These are phyloP conservation scores for Hymenoscyphus fraxineus DNA, from an alignment of 2,329 filamentous ascomycete species.

Conservation along the genomic window DNA sequence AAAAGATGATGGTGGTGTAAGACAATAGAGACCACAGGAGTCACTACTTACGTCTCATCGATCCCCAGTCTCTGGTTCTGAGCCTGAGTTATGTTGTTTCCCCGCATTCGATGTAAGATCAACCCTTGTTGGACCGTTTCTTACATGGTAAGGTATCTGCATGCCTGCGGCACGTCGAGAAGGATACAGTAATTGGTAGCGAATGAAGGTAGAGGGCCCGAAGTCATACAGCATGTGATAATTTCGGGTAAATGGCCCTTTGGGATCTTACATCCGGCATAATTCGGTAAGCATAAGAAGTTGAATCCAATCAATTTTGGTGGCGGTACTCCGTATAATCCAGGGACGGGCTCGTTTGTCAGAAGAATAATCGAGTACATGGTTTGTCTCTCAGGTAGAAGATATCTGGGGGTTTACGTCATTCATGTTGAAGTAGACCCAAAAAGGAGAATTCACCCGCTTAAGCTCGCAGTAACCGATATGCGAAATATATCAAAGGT, in stretches of 20 bases:
- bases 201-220: not conserved
- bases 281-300: not conserved
- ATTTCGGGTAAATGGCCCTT: not conserved
- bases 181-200: not conserved
- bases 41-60: slow-evolving; percentile 15
- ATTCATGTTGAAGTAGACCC: no score
- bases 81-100: slow-evolving; percentile 3
- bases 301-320: not conserved
- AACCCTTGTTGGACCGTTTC: slow-evolving; percentile 8
- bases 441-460: no score
- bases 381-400: not conserved
- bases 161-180: not conserved
- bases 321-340: not conserved
- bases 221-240: not conserved
- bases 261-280: not conserved
- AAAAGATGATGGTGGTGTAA: not conserved
- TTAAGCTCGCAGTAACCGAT: no score
- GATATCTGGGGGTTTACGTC: no score
- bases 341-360: not conserved
- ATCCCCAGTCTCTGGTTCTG: slow-evolving; percentile 7
- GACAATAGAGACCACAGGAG: slow-evolving; percentile 1
- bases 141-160: not conserved
- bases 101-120: slow-evolving; percentile 14
- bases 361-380: not conserved
- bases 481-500: no score